Base-by-base conservation (phyloP, 129 eudicot species). In the Dittrichia graveolens region DNA sequence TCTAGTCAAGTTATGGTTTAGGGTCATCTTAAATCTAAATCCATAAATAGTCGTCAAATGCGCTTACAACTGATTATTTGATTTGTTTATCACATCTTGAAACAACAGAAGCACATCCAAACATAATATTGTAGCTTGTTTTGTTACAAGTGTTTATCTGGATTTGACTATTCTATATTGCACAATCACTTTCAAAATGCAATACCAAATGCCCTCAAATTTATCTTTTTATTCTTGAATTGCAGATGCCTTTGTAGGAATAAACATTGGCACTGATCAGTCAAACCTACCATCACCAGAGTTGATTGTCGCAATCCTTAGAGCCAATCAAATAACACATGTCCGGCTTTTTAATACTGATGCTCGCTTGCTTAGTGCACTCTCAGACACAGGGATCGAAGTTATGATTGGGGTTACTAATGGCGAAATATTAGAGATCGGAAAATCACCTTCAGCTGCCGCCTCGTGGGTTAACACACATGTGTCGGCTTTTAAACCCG, bases 391-490 rank as follows among this genome's bases (percentile, higher is more conserved):
- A 0, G 83, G 89, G 46, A 84, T 86, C n/a, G 86, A 89, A 75
- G 96, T 89, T 62, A 86, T 89, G 79, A 81, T 87, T 53, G 43
- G 85, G 52, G 91, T 85, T 31, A 66, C 87, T 1, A 90, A 87
- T 4, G 72, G 74, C 5, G 96, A 90, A 74, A 76, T 90, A 65
- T 61, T 83, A 7, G 77, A 66, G 13, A 84, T 87, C 12, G 96
- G 89, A 8, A 80, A 78, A 64, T 75, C 83, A 34, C 83, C 96
- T 8, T 81, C 96, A 24, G 38, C 44, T 12, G 96, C 96, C 10
- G 96, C 96, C 4, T 64, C 75, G 5, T 90, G 96, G 96, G 46
- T 90, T 44, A 86, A 86, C 67, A 75, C 81, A 34, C 88, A 86
- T 63, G 89, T 89, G 18, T 87, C 87, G 24, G 94, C 91, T 4